Base-by-base conservation (phyloP, 441 rosid species). In the Viola pubescens region DNA sequence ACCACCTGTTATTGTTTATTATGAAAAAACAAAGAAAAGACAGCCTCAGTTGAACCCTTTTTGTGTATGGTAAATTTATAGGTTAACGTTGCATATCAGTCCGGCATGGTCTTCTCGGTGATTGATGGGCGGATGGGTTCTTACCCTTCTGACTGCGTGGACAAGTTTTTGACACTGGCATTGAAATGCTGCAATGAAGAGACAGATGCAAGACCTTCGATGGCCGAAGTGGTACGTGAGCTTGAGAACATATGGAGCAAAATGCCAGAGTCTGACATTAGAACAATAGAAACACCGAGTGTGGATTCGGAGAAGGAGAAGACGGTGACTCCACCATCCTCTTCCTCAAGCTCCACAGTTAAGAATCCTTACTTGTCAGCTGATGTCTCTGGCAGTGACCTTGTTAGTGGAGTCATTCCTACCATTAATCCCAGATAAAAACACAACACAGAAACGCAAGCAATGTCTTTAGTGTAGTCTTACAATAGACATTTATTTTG, bases 351-450 rank as follows among this genome's bases (percentile, higher is more conserved):
- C 7, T 71, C 81, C 0, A 13, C 56, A 51, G 37, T 73, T 56
- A 79, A 67, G 73, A 67, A 78, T 68, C 83, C 83, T 9, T 81
- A 71, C n/a, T 60, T 77, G 9, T 94, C 98, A 12, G 68, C 79
- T 0, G 95, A 89, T 74, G 77, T 89, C 67, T 89, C 98, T 9
- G 95, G 97, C 64, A 88, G 97, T 57, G 81, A 94, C 62, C 97
- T 94, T 42, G 82, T 89, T 50, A 89, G 98, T 59, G 98, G 88
- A 63, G 71, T 73, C 16, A 52, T 75, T 66, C 96, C 98, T 5
- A 77, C 89, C 49, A 75, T 94, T 61, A 34, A 64, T 53, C 97
- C 98, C 9, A 82, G 97, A 75, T 91, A 77, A 71, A 43, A 26
- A 53, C 12, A 6, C 40, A 3, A 4, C 6, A 26, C 34, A 26